Percentiles rank a stretch among this genome's conserved stretches.
Evolutionary conservation across 2,329 filamentous ascomycete genomes (phyloP).

Genomic region (Sporothrix brunneoviolacea): DNA sequence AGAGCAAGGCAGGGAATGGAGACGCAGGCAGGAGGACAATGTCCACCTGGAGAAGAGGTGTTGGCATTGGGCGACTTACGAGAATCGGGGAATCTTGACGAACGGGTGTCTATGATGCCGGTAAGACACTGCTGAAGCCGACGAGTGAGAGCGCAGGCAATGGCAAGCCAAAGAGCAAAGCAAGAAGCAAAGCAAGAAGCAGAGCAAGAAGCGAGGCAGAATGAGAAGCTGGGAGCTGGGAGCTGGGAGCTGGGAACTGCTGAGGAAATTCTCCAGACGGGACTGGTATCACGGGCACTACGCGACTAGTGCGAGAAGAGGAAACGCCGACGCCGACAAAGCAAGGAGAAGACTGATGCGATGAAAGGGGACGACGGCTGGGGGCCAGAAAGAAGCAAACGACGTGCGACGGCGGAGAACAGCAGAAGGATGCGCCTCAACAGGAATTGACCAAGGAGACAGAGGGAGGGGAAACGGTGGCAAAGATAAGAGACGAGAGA

Average conservation of each 20-base stretch:
- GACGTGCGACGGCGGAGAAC: background rate
- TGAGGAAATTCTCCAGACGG: background rate
- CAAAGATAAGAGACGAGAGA: constrained; percentile 3
- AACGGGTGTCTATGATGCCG: background rate
- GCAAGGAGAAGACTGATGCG: constrained; percentile 9
- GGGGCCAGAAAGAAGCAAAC: background rate
- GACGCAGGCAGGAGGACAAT: too few relatives aligned
- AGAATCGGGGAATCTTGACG: constrained; percentile 1
- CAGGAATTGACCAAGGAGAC: background rate
- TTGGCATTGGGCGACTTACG: too few relatives aligned
- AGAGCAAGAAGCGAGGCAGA: too few relatives aligned
- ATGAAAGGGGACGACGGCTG: background rate
- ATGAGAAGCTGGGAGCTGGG: background rate
- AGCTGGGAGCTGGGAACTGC: too few relatives aligned
- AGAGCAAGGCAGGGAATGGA: constrained; percentile 2
- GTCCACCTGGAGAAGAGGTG: too few relatives aligned
- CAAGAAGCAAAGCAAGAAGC: too few relatives aligned
- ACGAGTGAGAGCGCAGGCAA: background rate
- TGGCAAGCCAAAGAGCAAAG: too few relatives aligned
- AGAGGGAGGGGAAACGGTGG: background rate
- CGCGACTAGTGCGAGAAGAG: constrained; percentile 3
- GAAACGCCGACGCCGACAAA: constrained; percentile 15
- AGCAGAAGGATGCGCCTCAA: background rate
- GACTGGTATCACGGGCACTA: constrained; percentile 13
- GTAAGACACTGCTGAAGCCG: background rate